A percentile compares a stretch with the other conserved stretches of the same genome.
These are phyloP conservation scores for Clavispora phyllophila DNA, from an alignment of 805 yeast species.

Conservation along the genomic window DNA sequence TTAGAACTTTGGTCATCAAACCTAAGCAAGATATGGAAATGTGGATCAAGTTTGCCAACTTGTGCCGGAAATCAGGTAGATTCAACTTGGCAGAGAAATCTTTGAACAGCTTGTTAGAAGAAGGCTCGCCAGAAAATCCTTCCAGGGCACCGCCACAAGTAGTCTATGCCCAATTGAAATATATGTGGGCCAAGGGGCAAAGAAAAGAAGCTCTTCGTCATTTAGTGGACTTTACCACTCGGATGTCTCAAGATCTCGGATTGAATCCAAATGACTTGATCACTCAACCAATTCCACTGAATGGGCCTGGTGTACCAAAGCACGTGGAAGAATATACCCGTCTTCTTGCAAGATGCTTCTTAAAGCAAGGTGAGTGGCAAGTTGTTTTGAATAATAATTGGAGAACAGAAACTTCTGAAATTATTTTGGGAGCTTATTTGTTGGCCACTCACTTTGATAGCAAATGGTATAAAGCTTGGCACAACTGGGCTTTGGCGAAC, in stretches of 20 bases:
- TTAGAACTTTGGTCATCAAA: conserved; percentile 84
- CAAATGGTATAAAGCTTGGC: conserved; percentile 98
- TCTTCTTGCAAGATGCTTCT: conserved; percentile 85
- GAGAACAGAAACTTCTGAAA: conserved; percentile 72
- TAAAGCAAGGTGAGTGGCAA: conserved; percentile 99
- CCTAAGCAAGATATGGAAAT: conserved; percentile 97
- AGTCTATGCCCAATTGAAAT: conserved; percentile 93
- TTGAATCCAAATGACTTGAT: conserved; percentile 82
- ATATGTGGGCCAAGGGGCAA: conserved; percentile 94
- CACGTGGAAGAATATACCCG: conserved; percentile 80
- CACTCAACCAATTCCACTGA: conserved; percentile 77
- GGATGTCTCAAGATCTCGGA: conserved; percentile 85
- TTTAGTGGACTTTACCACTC: conserved; percentile 82
- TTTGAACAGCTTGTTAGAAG: conserved; percentile 71
- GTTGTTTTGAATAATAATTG: conserved; percentile 74
- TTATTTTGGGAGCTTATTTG: conserved; percentile 84
- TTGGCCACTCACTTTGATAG: conserved; percentile 93
- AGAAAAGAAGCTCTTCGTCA: conserved; percentile 81
- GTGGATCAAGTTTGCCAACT: conserved; percentile 97
- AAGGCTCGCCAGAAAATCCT: conserved; percentile 55
- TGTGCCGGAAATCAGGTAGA: conserved; percentile 92
- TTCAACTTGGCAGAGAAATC: conserved; percentile 90
- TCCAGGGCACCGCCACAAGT: conserved; percentile 94
- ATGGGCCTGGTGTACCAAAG: conserved; percentile 62
- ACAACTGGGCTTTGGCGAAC: conserved; percentile 97